Conservation (phyloP, 2,329 filamentous ascomycete species). For the Fusarium concolor region DNA sequence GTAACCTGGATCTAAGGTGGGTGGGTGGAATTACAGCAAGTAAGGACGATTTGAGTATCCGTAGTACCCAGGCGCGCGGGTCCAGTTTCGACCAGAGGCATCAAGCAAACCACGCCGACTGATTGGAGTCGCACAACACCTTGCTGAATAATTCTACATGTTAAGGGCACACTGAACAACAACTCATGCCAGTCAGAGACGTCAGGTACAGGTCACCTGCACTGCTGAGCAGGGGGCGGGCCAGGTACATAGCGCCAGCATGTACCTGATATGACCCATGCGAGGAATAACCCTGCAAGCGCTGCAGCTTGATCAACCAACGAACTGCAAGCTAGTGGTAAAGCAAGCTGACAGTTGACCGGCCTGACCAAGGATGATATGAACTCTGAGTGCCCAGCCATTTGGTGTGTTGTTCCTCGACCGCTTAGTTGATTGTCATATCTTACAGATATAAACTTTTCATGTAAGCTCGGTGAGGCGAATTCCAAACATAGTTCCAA, state of each 20-base stretch:
- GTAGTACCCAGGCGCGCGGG: constrained; percentile 31
- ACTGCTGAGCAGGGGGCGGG: constrained; percentile 49
- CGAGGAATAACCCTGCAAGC: constrained; percentile 40
- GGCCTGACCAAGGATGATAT: constrained; percentile 12
- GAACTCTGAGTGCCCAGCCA: constrained; percentile 3
- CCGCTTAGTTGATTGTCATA: background rate
- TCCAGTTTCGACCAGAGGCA: constrained; percentile 17
- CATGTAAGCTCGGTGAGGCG: background rate
- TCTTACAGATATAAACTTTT: background rate
- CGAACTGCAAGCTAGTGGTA: constrained; percentile 25
- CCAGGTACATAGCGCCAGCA: constrained; percentile 50
- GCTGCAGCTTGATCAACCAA: constrained; percentile 38
- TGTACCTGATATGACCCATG: constrained; percentile 47
- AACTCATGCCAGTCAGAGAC: constrained; percentile 43
- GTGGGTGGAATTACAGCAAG: constrained; percentile 25
- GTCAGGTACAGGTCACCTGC: constrained; percentile 56
- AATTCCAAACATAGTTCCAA: background rate
- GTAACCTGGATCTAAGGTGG: constrained; percentile 14
- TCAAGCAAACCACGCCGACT: constrained; percentile 12
- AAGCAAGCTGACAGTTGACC: constrained; percentile 30
- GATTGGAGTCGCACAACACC: constrained; percentile 24
- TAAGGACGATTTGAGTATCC: constrained; percentile 4
- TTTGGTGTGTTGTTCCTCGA: background rate
- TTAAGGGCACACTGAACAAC: constrained; percentile 16
- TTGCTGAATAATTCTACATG: constrained; percentile 35